phyloP scores from a whole-genome alignment of 129 eudicot genomes.

The Oenanthe sinensis region DNA sequence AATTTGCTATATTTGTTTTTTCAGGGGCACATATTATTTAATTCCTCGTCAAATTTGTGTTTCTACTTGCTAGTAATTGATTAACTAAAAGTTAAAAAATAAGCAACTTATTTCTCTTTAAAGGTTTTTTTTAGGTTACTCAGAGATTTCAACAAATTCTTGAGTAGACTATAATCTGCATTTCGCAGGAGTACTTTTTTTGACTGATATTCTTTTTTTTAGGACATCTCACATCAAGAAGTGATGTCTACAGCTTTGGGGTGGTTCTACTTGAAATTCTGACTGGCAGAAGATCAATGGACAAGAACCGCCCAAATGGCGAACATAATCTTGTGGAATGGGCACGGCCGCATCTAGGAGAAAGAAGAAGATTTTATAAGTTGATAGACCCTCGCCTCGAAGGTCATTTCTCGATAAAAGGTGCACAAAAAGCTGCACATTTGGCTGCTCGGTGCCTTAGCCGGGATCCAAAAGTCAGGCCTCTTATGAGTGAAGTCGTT shows the following conservation, averaged over 20 bases:
- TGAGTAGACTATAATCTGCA: not conserved
- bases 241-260: conserved; percentile 65
- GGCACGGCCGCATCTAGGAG: conserved; percentile 61
- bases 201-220: conserved; percentile 8
- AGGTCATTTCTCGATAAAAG: conserved; percentile 55
- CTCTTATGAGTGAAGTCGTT: conserved; percentile 55
- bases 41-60: not conserved
- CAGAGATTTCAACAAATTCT: not conserved
- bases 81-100: not conserved
- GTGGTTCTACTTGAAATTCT: conserved; percentile 60
- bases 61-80: no score
- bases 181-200: not conserved
- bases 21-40: not conserved
- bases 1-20: not conserved
- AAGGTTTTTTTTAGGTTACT: not conserved
- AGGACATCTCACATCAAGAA: conserved; percentile 59
- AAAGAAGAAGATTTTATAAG: conserved; percentile 45
- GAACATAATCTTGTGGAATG: conserved; percentile 64
- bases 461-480: conserved; percentile 57
- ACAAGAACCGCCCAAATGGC: conserved; percentile 54
- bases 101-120: not conserved
- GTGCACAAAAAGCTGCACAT: conserved; percentile 59
- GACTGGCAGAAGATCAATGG: conserved; percentile 58
- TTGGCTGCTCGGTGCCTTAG: conserved; percentile 58
- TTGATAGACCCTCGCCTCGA: conserved; percentile 56